These are phyloP conservation scores for Colletotrichum destructivum DNA, from an alignment of 2,329 filamentous ascomycete species.

Conservation along the genomic window DNA sequence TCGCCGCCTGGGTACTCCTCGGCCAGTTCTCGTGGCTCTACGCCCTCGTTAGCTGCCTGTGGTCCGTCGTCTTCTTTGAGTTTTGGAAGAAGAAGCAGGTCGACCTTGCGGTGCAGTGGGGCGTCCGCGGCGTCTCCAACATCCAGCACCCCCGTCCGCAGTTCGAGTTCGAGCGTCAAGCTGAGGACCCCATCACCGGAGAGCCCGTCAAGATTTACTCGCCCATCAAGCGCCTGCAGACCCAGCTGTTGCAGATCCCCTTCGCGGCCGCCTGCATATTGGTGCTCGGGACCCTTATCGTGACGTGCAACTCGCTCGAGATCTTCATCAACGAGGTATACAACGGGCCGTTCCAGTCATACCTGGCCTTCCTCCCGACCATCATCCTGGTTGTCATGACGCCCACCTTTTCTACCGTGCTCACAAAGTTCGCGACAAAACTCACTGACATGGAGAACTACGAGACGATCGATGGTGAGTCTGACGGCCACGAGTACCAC, in stretches of 20 bases:
- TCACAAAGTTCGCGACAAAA: conserved; percentile 82
- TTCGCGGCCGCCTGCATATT: conserved; percentile 83
- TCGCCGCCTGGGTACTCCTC: conserved; percentile 84
- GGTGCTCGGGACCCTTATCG: conserved; percentile 85
- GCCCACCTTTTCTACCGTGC: conserved; percentile 81
- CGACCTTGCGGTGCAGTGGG: conserved; percentile 90
- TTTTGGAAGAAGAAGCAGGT: conserved; percentile 96
- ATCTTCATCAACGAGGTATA: conserved; percentile 98
- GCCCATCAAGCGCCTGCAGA: conserved; percentile 79
- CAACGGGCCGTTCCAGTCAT: conserved; percentile 86
- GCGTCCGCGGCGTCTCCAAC: conserved; percentile 85
- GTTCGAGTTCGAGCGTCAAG: conserved; percentile 84
- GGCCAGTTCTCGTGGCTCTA: conserved; percentile 89
- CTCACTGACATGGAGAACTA: conserved; percentile 93
- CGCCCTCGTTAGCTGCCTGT: conserved; percentile 83
- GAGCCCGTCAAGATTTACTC: conserved; percentile 84
- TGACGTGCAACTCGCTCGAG: conserved; percentile 90
- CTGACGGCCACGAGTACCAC: background rate
- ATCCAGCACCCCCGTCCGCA: conserved; percentile 84
- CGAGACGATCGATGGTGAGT: conserved; percentile 80
- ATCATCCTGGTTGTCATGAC: conserved; percentile 86
- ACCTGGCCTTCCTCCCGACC: conserved; percentile 91
- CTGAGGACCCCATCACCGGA: conserved; percentile 85
- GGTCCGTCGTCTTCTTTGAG: conserved; percentile 91
- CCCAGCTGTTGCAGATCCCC: conserved; percentile 86